Base-by-base conservation (phyloP, 768 basidiomycete genomes). In the Suillus occidentalis region DNA sequence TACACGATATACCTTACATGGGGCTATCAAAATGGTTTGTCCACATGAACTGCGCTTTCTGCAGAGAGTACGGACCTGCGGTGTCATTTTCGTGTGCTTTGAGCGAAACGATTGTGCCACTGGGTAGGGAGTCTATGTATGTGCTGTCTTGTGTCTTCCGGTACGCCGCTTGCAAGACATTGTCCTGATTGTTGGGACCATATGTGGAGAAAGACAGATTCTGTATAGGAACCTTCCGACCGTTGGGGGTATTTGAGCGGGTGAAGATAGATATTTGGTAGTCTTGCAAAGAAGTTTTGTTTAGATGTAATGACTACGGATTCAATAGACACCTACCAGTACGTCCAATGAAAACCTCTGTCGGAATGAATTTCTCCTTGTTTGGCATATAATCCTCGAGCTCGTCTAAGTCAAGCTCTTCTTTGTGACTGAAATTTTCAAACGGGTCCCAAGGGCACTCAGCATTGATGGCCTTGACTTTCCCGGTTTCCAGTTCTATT, bases 161-260 rank as follows among this genome's bases (percentile, higher is more conserved):
- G 79, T 97, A 98, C 12, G 85, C 74, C 6, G 86, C 78, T 72
- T 97, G 95, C 14, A 89, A 71, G 9, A 84, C 78, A 67, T 84
- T 86, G 73, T 96, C 93, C 75, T 90, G 88, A 72, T 91, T 94
- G 74, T 96, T 96, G 6, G 97, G 95, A 0, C 95, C 94, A 75
- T 98, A 98, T 0, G 89, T 87, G 0, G 96, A 97, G 76, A 95
- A 97, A 0, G 89, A 88, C 18, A 99, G 84, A 61, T 92, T 92
- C 70, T 98, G 97, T 14, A 87, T 80, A 25, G 83, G 85, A 7
- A 83, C 72, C 20, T 72, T 75, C 9, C 75, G 74, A 28, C 75
- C 73, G 4, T 77, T 74, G 5, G 76, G 66, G 1, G 79, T 71
- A 25, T 77, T 70, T 0, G 84, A 81, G 25, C 85, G 85, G 16